These are phyloP conservation scores for Lipomyces yamadae DNA, from an alignment of 805 yeast species.

Conservation along the genomic window DNA sequence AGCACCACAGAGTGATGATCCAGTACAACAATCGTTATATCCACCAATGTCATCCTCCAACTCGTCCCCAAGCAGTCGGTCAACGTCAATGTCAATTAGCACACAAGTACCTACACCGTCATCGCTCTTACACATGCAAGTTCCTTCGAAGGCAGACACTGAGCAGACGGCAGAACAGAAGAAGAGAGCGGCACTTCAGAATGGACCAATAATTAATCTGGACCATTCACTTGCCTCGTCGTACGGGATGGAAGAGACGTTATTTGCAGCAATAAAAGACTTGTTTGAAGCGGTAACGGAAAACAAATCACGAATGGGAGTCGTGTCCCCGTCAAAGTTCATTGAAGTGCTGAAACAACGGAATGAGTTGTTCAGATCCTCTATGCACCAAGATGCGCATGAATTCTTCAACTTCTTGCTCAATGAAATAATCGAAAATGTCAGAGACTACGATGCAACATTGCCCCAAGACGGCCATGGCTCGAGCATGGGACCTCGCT, in stretches of 20 bases:
- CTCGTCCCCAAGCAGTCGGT: neutral
- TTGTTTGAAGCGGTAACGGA: conserved; percentile 83
- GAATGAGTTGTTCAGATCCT: conserved; percentile 81
- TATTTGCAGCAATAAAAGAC: conserved; percentile 77
- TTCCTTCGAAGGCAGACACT: conserved; percentile 13
- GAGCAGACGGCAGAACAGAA: conserved; percentile 34
- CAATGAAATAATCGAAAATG: conserved; percentile 65
- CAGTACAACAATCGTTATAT: conserved; percentile 20
- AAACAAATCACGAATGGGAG: conserved; percentile 69
- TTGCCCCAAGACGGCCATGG: conserved; percentile 13
- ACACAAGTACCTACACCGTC: neutral
- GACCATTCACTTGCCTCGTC: conserved; percentile 66
- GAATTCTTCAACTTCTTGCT: conserved; percentile 88
- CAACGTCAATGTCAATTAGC: neutral
- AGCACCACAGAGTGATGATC: neutral
- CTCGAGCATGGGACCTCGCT: conserved; percentile 39
- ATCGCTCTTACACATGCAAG: conserved; percentile 10
- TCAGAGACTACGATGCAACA: conserved; percentile 44
- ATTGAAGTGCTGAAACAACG: conserved; percentile 77
- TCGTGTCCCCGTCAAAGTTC: conserved; percentile 79
- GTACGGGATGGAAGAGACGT: conserved; percentile 55
- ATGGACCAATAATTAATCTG: conserved; percentile 61
- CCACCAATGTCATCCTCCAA: conserved; percentile 17
- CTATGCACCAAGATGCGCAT: conserved; percentile 98
- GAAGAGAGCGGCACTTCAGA: conserved; percentile 23